These are phyloP conservation scores for Hymenoscyphus occultus DNA, from an alignment of 2,329 filamentous ascomycete genomes.

Conservation along the genomic window DNA sequence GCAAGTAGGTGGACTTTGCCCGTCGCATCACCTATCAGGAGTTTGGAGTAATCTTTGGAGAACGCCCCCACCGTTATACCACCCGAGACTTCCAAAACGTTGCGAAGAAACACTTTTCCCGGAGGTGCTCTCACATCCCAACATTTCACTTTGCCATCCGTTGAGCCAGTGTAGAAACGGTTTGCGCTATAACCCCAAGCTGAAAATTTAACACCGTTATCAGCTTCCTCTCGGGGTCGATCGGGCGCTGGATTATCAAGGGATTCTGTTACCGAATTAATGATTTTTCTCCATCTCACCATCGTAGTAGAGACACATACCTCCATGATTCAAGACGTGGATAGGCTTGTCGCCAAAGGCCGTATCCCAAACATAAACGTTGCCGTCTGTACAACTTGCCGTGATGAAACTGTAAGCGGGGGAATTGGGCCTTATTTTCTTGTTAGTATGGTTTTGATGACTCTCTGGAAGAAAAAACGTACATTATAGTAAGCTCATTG, in stretches of 20 bases:
- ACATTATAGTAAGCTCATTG: conserved; percentile 58
- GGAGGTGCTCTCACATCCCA: conserved; percentile 54
- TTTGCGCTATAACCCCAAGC: conserved; percentile 57
- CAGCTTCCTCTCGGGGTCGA: conserved; percentile 47
- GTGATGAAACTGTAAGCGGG: conserved; percentile 51
- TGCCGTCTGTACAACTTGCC: conserved; percentile 60
- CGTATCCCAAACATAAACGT: conserved; percentile 63
- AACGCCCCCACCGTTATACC: conserved; percentile 59
- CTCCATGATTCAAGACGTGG: conserved; percentile 53
- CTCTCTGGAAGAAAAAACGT: conserved; percentile 17
- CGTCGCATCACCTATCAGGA: conserved; percentile 59
- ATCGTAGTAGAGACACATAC: not conserved
- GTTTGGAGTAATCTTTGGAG: conserved; percentile 52
- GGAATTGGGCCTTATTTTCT: conserved; percentile 49
- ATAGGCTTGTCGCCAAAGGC: conserved; percentile 51
- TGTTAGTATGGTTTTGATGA: conserved; percentile 18
- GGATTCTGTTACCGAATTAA: conserved; percentile 19
- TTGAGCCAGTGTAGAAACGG: conserved; percentile 61
- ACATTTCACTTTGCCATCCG: conserved; percentile 60
- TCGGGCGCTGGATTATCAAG: conserved; percentile 34
- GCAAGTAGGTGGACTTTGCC: conserved; percentile 57
- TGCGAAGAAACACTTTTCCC: conserved; percentile 47
- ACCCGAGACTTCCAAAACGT: conserved; percentile 52
- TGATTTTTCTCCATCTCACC: not conserved
- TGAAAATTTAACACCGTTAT: conserved; percentile 62